Conservation (phyloP, 140 eudicot genomes). For the Ambrosia hybrid region DNA sequence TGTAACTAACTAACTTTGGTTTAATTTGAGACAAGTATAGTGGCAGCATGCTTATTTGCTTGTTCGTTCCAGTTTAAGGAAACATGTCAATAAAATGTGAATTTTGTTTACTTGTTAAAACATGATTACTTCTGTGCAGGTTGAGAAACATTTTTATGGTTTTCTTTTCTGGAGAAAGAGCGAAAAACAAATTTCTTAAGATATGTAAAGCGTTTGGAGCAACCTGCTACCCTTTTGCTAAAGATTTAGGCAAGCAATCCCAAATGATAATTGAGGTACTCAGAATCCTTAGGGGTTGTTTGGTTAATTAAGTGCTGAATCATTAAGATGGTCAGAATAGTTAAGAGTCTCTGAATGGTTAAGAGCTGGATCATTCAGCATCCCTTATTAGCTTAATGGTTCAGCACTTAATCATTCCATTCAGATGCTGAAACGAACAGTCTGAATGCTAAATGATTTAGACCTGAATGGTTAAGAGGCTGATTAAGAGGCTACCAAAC, state of each 20-base stretch:
- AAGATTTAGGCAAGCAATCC: slow-evolving; percentile 81
- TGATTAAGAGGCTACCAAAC: too few species aligned
- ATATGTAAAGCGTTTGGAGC: slow-evolving; percentile 99
- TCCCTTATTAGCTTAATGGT: too few species aligned
- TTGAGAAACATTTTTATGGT: slow-evolving; percentile 81
- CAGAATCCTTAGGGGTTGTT: too few species aligned
- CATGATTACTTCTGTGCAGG: slow-evolving; percentile 42
- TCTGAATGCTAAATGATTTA: too few species aligned
- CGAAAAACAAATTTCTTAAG: slow-evolving; percentile 81
- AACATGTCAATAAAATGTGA: neutral
- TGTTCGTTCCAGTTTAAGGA: slow-evolving; percentile 15
- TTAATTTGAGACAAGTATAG: slow-evolving; percentile 4
- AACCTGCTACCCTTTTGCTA: slow-evolving; percentile 77
- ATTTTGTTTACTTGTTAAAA: neutral
- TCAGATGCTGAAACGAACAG: too few species aligned
- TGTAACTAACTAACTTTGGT: slow-evolving; percentile 12
- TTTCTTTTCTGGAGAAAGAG: slow-evolving; percentile 94
- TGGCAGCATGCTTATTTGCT: neutral
- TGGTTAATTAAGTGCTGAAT: too few species aligned
- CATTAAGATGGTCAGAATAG: too few species aligned
- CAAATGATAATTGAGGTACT: slow-evolving; percentile 79
- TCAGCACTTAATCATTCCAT: too few species aligned
- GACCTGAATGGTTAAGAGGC: too few species aligned
- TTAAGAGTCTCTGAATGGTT: too few species aligned
- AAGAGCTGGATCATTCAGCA: too few species aligned